A percentile compares a stretch with the other conserved stretches of the same genome.
Evolutionary conservation across 225 moss, liverwort and hornwort genomes (phyloP).

Genomic region (Rhytidiadelphus loreus): DNA sequence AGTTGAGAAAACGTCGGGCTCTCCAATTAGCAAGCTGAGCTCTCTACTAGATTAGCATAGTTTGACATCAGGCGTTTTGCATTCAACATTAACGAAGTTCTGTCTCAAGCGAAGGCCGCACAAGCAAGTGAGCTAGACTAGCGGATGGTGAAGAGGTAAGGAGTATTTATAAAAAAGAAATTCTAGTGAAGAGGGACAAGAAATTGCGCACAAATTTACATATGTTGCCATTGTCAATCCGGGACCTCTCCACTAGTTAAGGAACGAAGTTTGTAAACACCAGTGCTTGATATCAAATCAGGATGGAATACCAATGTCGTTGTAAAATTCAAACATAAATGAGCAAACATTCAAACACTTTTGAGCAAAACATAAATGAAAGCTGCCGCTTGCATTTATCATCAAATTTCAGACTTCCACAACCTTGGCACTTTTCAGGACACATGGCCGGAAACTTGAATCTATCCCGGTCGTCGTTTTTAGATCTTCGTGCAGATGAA

Average conservation of each 20-base stretch:
- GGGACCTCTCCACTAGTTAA: neutral
- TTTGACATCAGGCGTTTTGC: neutral
- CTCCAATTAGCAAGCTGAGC: neutral
- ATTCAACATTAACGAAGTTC: neutral
- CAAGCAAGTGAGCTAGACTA: neutral
- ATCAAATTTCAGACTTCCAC: neutral
- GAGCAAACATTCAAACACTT: too few species aligned
- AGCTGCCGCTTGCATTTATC: too few species aligned
- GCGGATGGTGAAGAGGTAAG: neutral
- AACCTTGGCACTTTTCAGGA: neutral
- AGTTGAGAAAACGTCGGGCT: neutral
- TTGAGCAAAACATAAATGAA: too few species aligned
- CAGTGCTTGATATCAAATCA: neutral
- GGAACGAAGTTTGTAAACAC: neutral
- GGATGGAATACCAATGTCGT: neutral
- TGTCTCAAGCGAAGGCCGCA: neutral
- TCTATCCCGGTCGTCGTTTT: neutral
- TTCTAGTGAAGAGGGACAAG: neutral
- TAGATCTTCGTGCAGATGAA: too few species aligned
- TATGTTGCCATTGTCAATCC: too few species aligned
- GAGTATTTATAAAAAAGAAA: rapidly evolving
- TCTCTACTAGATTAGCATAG: neutral
- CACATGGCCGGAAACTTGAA: neutral
- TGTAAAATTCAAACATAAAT: neutral
- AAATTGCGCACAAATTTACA: neutral